A percentile compares a stretch with the other conserved stretches of the same genome.
Conservation (phyloP, 164 flowering plant species). For the Chimonanthus praecox region DNA sequence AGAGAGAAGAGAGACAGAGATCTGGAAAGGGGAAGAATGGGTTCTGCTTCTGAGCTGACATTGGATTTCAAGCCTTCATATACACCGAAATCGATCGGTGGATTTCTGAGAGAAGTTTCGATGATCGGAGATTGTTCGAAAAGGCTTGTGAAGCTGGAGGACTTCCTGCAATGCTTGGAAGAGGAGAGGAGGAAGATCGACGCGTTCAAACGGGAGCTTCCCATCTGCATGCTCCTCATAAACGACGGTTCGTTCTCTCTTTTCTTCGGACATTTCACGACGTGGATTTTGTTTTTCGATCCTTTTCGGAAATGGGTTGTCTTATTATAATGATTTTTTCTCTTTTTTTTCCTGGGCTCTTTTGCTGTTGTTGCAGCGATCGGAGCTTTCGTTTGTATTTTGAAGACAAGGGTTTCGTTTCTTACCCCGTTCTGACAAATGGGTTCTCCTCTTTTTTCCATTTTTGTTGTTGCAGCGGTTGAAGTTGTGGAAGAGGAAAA, state of each 20-base stretch:
- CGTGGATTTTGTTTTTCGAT: slow-evolving; percentile 8
- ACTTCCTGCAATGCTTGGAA: slow-evolving; percentile 38
- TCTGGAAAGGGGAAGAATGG: slow-evolving; percentile 9
- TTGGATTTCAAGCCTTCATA: background rate
- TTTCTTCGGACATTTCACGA: background rate
- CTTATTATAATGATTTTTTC: background rate
- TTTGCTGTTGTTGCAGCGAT: no score
- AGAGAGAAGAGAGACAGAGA: slow-evolving; percentile 2
- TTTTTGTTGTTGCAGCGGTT: slow-evolving; percentile 14
- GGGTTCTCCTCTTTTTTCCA: slow-evolving; percentile 1
- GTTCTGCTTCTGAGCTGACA: slow-evolving; percentile 2
- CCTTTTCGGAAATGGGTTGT: slow-evolving; percentile 12
- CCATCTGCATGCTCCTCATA: slow-evolving; percentile 67
- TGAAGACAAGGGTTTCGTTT: background rate
- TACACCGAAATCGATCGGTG: slow-evolving; percentile 24
- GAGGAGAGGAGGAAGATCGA: slow-evolving; percentile 74
- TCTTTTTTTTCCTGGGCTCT: slow-evolving; percentile 4
- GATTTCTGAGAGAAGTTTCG: slow-evolving; percentile 36
- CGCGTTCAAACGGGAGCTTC: slow-evolving; percentile 75
- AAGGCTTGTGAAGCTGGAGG: slow-evolving; percentile 33
- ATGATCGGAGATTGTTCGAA: slow-evolving; percentile 27
- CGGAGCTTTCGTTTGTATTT: background rate
- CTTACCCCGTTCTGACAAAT: background rate
- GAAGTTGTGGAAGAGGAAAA: slow-evolving; percentile 12
- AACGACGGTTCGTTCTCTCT: slow-evolving; percentile 50